A percentile compares a stretch with the other conserved stretches of the same genome.
Evolutionary conservation across 805 yeast genomes (phyloP).

Genomic region (Ogataea nitratoaversa): DNA sequence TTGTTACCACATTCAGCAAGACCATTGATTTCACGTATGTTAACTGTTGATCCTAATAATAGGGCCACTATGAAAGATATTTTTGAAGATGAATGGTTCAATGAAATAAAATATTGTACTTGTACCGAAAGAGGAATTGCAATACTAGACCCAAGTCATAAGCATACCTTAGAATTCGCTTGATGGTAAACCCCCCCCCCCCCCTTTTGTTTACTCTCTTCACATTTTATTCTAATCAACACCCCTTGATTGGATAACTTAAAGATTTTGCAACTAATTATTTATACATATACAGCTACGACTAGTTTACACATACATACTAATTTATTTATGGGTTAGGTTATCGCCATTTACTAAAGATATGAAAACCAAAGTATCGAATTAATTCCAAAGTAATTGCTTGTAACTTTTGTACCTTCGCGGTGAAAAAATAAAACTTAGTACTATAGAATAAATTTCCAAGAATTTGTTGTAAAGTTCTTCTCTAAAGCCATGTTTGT

Average conservation of each 20-base stretch:
- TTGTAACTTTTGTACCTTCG: no score
- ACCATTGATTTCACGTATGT: slow-evolving; percentile 65
- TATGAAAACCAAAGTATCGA: no score
- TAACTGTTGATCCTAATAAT: slow-evolving; percentile 53
- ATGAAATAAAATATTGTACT: slow-evolving; percentile 59
- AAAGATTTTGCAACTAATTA: neutral
- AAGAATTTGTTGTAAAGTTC: no score
- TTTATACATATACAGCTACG: neutral
- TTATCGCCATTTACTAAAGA: no score
- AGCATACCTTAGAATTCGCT: slow-evolving; percentile 41
- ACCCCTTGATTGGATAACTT: neutral
- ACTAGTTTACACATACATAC: neutral
- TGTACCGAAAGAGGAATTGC: slow-evolving; percentile 36
- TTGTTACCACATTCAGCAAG: slow-evolving; percentile 79
- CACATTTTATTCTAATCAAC: no score
- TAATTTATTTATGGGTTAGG: neutral
- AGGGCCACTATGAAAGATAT: slow-evolving; percentile 69
- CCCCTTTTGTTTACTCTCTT: neutral
- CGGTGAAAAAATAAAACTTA: no score
- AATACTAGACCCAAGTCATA: slow-evolving; percentile 44
- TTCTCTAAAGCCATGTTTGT: no score
- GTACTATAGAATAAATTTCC: no score
- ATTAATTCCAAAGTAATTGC: no score
- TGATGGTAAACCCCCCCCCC: neutral
- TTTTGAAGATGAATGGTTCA: slow-evolving; percentile 67